Percentiles rank a stretch among this genome's conserved stretches.
Conservation (phyloP, 495 filamentous ascomycete species). For the Podospora anserina region DNA sequence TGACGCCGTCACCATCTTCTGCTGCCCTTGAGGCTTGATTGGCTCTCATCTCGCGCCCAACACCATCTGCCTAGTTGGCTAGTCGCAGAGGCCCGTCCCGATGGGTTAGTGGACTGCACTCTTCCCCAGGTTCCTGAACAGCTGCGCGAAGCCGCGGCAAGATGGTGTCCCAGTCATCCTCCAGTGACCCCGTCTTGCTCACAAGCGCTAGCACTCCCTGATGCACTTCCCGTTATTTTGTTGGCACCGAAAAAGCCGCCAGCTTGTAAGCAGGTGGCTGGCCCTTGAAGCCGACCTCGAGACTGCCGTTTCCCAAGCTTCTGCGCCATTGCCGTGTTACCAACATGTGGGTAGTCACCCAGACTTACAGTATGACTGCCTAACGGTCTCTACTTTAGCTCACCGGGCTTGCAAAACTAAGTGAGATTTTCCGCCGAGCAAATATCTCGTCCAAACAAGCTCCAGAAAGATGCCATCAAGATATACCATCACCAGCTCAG, state of each 20-base stretch:
- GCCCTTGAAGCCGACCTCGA: background rate
- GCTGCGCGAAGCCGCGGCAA: background rate
- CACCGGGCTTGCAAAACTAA: background rate
- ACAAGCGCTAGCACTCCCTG: background rate
- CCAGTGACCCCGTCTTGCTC: too few relatives aligned
- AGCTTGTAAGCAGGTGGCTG: background rate
- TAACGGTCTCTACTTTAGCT: background rate
- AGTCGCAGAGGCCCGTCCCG: constrained; percentile 8
- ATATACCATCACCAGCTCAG: background rate
- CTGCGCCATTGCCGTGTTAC: background rate
- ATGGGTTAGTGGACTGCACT: background rate
- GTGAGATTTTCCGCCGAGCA: background rate
- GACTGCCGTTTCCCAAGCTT: background rate
- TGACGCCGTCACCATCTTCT: background rate
- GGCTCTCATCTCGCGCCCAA: background rate
- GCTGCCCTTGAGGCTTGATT: background rate
- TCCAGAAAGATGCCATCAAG: background rate
- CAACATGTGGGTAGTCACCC: background rate
- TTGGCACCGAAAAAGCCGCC: background rate
- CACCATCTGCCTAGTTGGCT: background rate
- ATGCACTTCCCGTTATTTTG: background rate
- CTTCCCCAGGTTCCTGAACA: background rate
- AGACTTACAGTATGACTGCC: background rate
- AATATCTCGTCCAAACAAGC: background rate
- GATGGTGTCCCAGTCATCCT: background rate